phyloP scores from a whole-genome alignment of 805 yeast genomes.

The Saturnispora hagleri region DNA sequence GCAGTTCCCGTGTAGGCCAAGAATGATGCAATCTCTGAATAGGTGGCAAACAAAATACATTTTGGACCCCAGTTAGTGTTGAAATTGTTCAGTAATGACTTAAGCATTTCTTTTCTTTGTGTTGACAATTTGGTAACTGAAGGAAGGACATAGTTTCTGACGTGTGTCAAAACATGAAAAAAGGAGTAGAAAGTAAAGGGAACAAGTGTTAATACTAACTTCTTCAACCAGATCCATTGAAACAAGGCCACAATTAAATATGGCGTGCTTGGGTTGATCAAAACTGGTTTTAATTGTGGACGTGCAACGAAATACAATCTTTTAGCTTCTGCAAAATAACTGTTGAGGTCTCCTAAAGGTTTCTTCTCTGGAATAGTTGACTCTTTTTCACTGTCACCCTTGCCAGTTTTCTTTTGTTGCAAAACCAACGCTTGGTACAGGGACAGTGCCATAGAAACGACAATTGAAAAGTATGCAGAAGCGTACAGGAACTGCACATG shows the following conservation, averaged over 20 bases:
- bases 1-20: conserved; percentile 28
- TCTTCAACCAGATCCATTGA: conserved; percentile 50
- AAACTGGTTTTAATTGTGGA: conserved; percentile 9
- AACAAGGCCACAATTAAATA: conserved; percentile 51
- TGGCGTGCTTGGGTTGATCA: conserved; percentile 29
- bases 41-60: conserved; percentile 52
- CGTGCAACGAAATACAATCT: conserved; percentile 3
- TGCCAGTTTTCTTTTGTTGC: conserved; percentile 22
- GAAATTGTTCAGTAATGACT: conserved; percentile 31
- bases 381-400: conserved; percentile 26
- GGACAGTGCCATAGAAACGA: conserved; percentile 70
- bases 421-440: conserved; percentile 43
- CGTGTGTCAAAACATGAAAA: conserved; percentile 73
- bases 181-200: conserved; percentile 73
- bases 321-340: conserved; percentile 2
- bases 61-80: conserved; percentile 47
- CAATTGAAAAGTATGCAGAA: conserved; percentile 50
- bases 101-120: conserved; percentile 7
- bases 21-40: conserved; percentile 35
- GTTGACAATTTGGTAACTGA: conserved; percentile 21
- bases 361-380: conserved; percentile 28
- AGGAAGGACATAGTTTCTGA: conserved; percentile 60
- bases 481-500: conserved; percentile 39
- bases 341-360: conserved; percentile 1
- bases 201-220: conserved; percentile 48